Evolutionary conservation across 202 grass and related monocot genomes (phyloP), one percentile per base, ranked within the genome.

Genomic region (Miscanthus sacchariflorus): DNA sequence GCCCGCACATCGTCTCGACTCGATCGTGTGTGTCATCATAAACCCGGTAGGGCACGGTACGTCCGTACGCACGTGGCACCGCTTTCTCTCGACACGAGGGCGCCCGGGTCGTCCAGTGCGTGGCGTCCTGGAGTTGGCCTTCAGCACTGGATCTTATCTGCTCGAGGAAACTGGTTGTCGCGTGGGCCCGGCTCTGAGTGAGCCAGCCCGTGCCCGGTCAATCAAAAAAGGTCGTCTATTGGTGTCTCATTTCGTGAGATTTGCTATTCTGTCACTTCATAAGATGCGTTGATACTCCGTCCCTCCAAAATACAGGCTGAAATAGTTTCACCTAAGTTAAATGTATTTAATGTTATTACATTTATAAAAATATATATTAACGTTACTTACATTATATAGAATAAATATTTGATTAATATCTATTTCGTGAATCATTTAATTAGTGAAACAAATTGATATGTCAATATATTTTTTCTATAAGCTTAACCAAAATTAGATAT

Each of bases 131-230:
- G 5, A 63, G 9, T 77, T 70, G 84, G 87, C 75, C 13, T 54
- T 36, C 10, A 12, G 70, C 45, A 4, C 14, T 61, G 82, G 86
- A 80, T 88, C 91, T 90, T 93, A 93, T 88, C 91, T 35, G 10
- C 83, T 90, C 18, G 85, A 80, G 73, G 91, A 83, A 83, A 35
- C 65, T 82, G n/a, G 58, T 68, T 46, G 23, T 9, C 1, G n/a
- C 4, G 74, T 70, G 72, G 86, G 88, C 48, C 74, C 48, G 9
- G 17, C 15, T 27, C 24, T 17, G 17, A 42, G 14, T 6, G 45
- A 11, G 6, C 2, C 67, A 21, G 18, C 43, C 17, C 64, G 5
- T 0, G 36, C 5, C 52, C 52, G 2, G n/a, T 6, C 45, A 38
- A 44, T 49, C 30, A 61, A 23, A 61, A 59, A 1, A 17, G 56